These are phyloP conservation scores for Alternaria alternata DNA, from an alignment of 2,329 filamentous ascomycete genomes.

Conservation along the genomic window DNA sequence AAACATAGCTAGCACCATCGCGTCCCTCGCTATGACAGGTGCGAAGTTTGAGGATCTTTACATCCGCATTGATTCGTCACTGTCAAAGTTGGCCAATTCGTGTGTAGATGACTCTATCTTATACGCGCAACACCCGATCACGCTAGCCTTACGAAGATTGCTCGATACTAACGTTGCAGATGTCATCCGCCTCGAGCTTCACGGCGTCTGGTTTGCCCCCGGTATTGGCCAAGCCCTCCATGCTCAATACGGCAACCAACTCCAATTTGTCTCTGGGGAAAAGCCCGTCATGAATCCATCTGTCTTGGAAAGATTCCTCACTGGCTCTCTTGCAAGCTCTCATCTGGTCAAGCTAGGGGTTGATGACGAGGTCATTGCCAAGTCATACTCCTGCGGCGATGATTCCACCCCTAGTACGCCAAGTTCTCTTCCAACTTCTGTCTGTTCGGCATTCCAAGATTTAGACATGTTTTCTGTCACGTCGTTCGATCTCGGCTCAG, in stretches of 20 bases:
- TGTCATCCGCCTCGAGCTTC: conserved; percentile 14
- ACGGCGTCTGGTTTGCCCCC: conserved; percentile 23
- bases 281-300: not conserved
- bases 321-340: conserved; percentile 11
- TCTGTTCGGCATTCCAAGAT: conserved; percentile 19
- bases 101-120: conserved; percentile 30
- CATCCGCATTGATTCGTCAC: conserved; percentile 17
- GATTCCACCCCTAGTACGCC: not conserved
- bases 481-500: conserved; percentile 10
- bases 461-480: conserved; percentile 24
- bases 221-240: conserved; percentile 18
- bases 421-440: conserved; percentile 15
- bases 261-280: conserved; percentile 10
- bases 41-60: conserved; percentile 22
- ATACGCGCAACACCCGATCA: conserved; percentile 23
- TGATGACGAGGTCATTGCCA: conserved; percentile 10
- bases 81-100: conserved; percentile 22
- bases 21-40: conserved; percentile 17
- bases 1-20: conserved; percentile 18
- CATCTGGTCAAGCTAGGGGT: conserved; percentile 20
- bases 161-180: conserved; percentile 18
- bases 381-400: not conserved
- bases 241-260: conserved; percentile 4
- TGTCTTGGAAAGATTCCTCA: conserved; percentile 9
- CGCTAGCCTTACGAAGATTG: conserved; percentile 16